These are phyloP conservation scores for Calonectria leucothoes DNA, from an alignment of 2,329 filamentous ascomycete species.

Conservation along the genomic window DNA sequence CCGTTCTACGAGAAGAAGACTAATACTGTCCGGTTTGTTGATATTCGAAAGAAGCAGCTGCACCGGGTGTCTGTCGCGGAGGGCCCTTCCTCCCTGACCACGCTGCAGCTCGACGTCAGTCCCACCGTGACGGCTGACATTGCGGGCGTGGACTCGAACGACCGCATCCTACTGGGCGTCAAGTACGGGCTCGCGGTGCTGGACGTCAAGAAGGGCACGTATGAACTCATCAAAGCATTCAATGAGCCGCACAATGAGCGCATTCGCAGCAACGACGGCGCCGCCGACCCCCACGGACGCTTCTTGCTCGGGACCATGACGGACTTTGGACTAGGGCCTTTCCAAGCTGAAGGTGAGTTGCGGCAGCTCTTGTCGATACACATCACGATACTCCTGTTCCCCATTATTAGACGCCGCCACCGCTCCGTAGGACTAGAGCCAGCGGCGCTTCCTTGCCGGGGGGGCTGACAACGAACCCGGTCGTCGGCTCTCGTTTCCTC, in stretches of 20 bases:
- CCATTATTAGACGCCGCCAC: not conserved
- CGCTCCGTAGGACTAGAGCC: not conserved
- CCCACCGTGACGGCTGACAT: slow-evolving; percentile 83
- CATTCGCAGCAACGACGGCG: slow-evolving; percentile 83
- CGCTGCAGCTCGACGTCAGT: slow-evolving; percentile 65
- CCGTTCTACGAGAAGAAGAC: slow-evolving; percentile 77
- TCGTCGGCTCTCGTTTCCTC: not conserved
- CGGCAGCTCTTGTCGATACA: not conserved
- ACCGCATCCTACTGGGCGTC: slow-evolving; percentile 80
- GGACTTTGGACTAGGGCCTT: slow-evolving; percentile 69
- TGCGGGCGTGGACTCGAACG: slow-evolving; percentile 67
- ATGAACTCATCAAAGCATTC: slow-evolving; percentile 66
- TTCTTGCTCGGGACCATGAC: slow-evolving; percentile 93
- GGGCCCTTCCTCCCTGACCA: slow-evolving; percentile 72
- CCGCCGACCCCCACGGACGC: slow-evolving; percentile 80
- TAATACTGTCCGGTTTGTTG: slow-evolving; percentile 79
- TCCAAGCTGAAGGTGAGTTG: slow-evolving; percentile 69
- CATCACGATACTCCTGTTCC: slow-evolving; percentile 27
- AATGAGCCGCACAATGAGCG: slow-evolving; percentile 58
- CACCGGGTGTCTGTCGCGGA: slow-evolving; percentile 76
- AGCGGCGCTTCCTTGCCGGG: not conserved
- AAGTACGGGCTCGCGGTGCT: slow-evolving; percentile 87
- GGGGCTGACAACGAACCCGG: not conserved
- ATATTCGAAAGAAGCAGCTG: slow-evolving; percentile 82
- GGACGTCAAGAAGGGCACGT: slow-evolving; percentile 69